Evolutionary conservation across 2,329 filamentous ascomycete species (phyloP), one percentile per base, ranked within the genome.

Genomic region (Penicillium sp.): DNA sequence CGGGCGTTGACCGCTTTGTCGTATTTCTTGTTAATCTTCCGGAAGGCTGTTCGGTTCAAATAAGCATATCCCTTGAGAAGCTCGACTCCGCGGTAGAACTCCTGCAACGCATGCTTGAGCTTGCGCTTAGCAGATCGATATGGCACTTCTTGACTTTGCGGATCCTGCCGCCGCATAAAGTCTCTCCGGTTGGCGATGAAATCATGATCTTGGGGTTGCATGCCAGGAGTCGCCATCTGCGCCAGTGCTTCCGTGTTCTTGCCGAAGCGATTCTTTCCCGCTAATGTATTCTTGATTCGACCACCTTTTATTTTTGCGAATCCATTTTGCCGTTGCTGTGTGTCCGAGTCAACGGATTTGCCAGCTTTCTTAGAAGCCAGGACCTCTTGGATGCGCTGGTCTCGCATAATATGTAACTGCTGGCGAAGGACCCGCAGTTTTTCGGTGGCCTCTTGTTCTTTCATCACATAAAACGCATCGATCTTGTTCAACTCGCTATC

Each of bases 11-110:
- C 86, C 2, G 89, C 86, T 77, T 97, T 99, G 81, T 97, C 93
- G 72, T 95, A 97, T 76, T 99, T 99, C 75, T 99, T 99, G 77
- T 96, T 97, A 71, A 99, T 91, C 75, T 99, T 99, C 33, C 93
- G 88, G 70, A 97, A 97, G 0, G 92, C 94, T 0, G 91, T 96
- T 49, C 91, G 85, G 73, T 99, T 99, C 15, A 97, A 81, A 23
- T 96, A 78, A 1, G 92, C 89, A 68, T 96, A 99, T 0, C 91
- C 90, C 77, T 97, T 97, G 58, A 99, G 82, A 46, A 97, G 80
- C 72, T 99, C 94, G 15, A 99, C 81, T 0, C 90, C 89, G 21
- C 93, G 88, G 72, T 99, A 97, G 72, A 92, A 96, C 73, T 97
- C 94, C 68, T 96, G 90, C 50, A 97, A 76, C 0, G 94, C 94